phyloP scores from a whole-genome alignment of 192 early-diverging fungal genomes.

The Podila verticillata region DNA sequence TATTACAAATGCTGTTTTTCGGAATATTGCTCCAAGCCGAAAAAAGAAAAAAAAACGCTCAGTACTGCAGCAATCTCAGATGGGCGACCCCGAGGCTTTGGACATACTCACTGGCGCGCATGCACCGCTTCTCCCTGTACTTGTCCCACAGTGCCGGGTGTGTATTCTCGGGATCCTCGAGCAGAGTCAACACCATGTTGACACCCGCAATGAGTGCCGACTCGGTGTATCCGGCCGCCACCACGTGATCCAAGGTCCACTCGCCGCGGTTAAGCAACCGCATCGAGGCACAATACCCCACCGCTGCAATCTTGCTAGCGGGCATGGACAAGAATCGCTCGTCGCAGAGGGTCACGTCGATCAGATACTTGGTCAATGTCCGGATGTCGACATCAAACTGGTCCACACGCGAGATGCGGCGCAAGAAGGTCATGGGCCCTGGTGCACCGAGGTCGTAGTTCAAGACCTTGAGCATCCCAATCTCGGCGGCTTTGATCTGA shows the following conservation, averaged over 20 bases:
- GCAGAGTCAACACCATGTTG: slow-evolving; percentile 61
- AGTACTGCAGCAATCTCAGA: slow-evolving; percentile 9
- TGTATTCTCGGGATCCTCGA: slow-evolving; percentile 55
- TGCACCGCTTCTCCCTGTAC: slow-evolving; percentile 51
- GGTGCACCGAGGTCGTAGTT: slow-evolving; percentile 69
- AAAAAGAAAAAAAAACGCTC: no score
- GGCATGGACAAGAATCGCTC: slow-evolving; percentile 64
- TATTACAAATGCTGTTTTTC: background rate
- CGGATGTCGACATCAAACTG: slow-evolving; percentile 64
- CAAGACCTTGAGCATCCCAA: slow-evolving; percentile 61
- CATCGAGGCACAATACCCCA: slow-evolving; percentile 55
- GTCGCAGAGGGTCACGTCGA: slow-evolving; percentile 66
- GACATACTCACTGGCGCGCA: slow-evolving; percentile 55
- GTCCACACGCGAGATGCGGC: slow-evolving; percentile 68
- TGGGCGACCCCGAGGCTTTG: slow-evolving; percentile 24
- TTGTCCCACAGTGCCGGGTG: slow-evolving; percentile 54
- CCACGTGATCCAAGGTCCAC: slow-evolving; percentile 65
- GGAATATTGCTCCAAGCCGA: background rate
- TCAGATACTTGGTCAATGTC: slow-evolving; percentile 68
- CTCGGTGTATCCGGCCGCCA: slow-evolving; percentile 78
- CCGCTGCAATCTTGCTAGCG: slow-evolving; percentile 56
- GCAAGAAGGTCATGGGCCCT: slow-evolving; percentile 65
- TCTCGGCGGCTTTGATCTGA: slow-evolving; percentile 65
- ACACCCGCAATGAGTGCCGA: slow-evolving; percentile 56
- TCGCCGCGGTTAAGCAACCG: slow-evolving; percentile 50